Base-by-base conservation (phyloP, 2,329 filamentous ascomycete genomes). In the Diplodia seriata region DNA sequence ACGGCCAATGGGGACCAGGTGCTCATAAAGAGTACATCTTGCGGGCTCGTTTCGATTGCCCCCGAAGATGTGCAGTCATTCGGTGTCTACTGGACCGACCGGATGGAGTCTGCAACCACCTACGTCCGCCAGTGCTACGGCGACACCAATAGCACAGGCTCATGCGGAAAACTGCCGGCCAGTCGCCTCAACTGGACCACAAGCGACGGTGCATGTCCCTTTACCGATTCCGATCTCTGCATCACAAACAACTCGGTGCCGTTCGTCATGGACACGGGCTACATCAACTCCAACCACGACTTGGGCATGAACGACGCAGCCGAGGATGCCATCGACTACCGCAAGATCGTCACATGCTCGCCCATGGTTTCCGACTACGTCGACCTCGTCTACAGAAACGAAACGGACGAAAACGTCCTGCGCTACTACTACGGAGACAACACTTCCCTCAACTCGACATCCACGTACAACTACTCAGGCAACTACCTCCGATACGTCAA, bases 221-320 rank as follows among this genome's bases (percentile, higher is more conserved):
- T 55, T n/a, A 55, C 53, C 0, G 31, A 55, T n/a, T 18, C 29
- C 7, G 53, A 36, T 9, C 53, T 55, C 53, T 55, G 53, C 5
- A 20, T 55, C 51, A 54, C 23, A 29, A 23, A 55, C 29, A 55
- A 36, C n/a, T 36, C 53, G n/a, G 53, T 55, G 7, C 53, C 53
- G 4, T n/a, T 55, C 7, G 18, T 20, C 29, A 55, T 55, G 53
- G 53, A 55, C 7, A 36, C 53, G 7, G 53, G 53, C 18, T 55
- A 55, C 53, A 55, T 55, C 53, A 55, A 55, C 53, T 29, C 53
- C 31, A 55, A 55, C 53, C 14, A 33, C 33, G 15, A 55, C 36
- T 31, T 55, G 9, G 53, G 53, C 15, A 55, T 55, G 53, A 55
- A 55, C 31, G 29, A 9, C 2, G 3, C 11, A n/a, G 18, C 31